phyloP scores from a whole-genome alignment of 1,284 basidiomycete genomes.

The Ganoderma sp. region DNA sequence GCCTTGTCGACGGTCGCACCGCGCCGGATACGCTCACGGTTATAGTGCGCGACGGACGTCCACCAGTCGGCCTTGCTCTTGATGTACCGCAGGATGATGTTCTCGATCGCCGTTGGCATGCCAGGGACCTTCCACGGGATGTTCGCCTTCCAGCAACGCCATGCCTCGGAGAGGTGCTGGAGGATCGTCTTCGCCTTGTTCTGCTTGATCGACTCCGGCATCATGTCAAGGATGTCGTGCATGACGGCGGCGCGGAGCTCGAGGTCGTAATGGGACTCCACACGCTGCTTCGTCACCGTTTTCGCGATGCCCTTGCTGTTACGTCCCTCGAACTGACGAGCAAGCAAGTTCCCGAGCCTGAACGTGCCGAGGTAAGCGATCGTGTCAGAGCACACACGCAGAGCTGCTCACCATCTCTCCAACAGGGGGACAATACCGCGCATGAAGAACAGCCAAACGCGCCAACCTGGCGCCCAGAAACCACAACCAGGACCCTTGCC shows the following conservation, averaged over 20 bases:
- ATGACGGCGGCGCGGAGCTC: conserved; percentile 98
- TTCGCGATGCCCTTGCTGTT: conserved; percentile 96
- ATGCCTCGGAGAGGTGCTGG: conserved; percentile 97
- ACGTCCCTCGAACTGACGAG: conserved; percentile 96
- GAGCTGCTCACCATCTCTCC: conserved; percentile 78
- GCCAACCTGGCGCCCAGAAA: conserved; percentile 99
- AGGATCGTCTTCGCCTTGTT: conserved; percentile 99
- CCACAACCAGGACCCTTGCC: conserved; percentile 99
- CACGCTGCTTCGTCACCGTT: conserved; percentile 98
- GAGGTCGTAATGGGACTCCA: conserved; percentile 98
- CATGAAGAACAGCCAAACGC: conserved; percentile 99
- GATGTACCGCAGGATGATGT: conserved; percentile 98
- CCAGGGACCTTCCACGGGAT: conserved; percentile 98
- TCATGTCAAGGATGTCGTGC: conserved; percentile 99
- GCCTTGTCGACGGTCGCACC: conserved; percentile 99
- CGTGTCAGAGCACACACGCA: background rate
- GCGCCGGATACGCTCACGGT: conserved; percentile 92
- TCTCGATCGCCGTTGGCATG: conserved; percentile 98
- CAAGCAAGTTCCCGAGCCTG: conserved; percentile 94
- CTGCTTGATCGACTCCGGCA: conserved; percentile 99
- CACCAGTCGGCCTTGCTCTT: conserved; percentile 99
- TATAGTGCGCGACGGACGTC: conserved; percentile 95
- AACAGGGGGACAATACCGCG: conserved; percentile 97
- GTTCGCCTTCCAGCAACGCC: conserved; percentile 99
- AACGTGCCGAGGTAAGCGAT: background rate